Evolutionary conservation across 2,329 filamentous ascomycete genomes (phyloP).

Genomic region (Dryadomyces quercivorus): DNA sequence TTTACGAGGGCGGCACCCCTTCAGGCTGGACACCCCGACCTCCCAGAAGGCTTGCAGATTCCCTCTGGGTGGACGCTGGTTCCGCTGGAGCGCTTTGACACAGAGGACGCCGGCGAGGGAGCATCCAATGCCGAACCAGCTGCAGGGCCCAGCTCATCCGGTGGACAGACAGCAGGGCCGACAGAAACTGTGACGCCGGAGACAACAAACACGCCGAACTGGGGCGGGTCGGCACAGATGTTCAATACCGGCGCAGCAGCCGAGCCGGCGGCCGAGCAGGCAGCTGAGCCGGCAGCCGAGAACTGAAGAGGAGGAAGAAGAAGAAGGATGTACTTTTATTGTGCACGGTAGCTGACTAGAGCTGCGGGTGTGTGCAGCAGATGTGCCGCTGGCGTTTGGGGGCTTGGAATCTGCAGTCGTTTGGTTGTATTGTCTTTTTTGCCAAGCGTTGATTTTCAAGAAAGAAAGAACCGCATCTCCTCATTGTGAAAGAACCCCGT

Average conservation of each 20-base stretch:
- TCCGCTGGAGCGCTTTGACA: conserved; percentile 43
- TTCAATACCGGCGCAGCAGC: conserved; percentile 17
- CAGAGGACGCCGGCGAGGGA: conserved; percentile 14
- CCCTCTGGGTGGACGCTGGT: conserved; percentile 54
- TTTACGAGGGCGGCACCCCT: conserved; percentile 25
- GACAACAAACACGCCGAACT: conserved; percentile 25
- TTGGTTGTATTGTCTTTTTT: too few species aligned
- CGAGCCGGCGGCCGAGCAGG: too few species aligned
- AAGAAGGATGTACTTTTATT: too few species aligned
- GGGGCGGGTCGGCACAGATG: conserved; percentile 37
- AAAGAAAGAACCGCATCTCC: too few species aligned
- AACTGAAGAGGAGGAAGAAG: too few species aligned
- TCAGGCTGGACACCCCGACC: conserved; percentile 25
- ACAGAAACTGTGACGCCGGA: too few species aligned
- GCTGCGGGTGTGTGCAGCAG: too few species aligned
- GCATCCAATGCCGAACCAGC: neutral
- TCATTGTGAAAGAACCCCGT: too few species aligned
- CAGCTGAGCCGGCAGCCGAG: neutral
- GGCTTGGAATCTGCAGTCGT: too few species aligned
- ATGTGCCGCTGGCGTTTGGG: too few species aligned
- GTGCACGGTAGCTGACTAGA: too few species aligned
- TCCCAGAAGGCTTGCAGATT: conserved; percentile 52
- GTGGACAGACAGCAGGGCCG: neutral
- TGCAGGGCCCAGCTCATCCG: neutral
- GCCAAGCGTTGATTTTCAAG: too few species aligned